phyloP scores from a whole-genome alignment of 768 basidiomycete genomes.

The Kondoa subrosea region DNA sequence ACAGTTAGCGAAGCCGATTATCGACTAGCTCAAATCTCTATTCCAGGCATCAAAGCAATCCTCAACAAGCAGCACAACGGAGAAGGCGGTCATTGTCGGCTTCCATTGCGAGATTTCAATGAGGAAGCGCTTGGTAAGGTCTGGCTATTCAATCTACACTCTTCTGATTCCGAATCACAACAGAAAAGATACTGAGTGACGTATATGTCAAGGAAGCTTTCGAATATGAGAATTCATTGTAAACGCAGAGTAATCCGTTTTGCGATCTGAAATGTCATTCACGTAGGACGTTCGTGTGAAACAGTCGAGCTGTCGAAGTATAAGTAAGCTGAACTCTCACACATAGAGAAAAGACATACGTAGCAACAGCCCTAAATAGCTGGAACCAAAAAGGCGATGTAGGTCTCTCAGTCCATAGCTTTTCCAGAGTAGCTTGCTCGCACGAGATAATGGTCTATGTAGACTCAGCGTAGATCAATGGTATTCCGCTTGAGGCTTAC shows the following conservation, averaged over 20 bases:
- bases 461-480: background rate
- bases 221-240: background rate
- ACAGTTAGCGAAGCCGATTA: conserved; percentile 32
- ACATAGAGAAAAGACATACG: too few relatives aligned
- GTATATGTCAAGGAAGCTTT: background rate
- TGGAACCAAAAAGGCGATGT: background rate
- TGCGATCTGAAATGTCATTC: too few relatives aligned
- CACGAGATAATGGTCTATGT: background rate
- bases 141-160: background rate
- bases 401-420: background rate
- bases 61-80: conserved; percentile 31
- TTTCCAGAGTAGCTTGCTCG: background rate
- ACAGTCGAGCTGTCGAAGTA: too few relatives aligned
- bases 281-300: too few relatives aligned
- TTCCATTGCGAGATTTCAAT: background rate
- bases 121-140: background rate
- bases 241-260: background rate
- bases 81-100: conserved; percentile 27
- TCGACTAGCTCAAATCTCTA: conserved; percentile 33
- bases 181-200: background rate
- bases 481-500: background rate
- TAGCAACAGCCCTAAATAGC: too few relatives aligned
- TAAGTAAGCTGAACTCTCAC: too few relatives aligned
- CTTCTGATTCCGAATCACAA: background rate
- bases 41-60: conserved; percentile 33